Evolutionary conservation across 2,329 filamentous ascomycete genomes (phyloP).

Genomic region (Dactylella cylindrospora): DNA sequence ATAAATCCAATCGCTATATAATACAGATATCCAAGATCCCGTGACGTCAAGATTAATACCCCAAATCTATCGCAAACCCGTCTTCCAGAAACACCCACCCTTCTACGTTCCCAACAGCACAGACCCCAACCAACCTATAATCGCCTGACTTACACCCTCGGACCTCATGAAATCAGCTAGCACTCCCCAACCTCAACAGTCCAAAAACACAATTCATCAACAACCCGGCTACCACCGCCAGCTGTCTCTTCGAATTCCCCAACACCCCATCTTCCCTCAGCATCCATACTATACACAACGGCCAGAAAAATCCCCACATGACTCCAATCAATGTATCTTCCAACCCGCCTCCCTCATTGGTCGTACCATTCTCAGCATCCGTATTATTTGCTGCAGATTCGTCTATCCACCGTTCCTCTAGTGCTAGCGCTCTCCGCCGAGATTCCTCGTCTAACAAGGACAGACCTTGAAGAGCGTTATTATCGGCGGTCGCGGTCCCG

Average conservation of each 20-base stretch:
- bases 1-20: too few relatives aligned
- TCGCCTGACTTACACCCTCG: too few relatives aligned
- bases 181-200: conserved; percentile 59
- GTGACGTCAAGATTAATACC: too few relatives aligned
- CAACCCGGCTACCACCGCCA: conserved; percentile 84
- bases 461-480: conserved; percentile 51
- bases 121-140: too few relatives aligned
- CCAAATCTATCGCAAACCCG: too few relatives aligned
- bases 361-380: conserved; percentile 54
- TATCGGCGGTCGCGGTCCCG: conserved; percentile 57
- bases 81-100: too few relatives aligned
- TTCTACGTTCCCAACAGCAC: too few relatives aligned
- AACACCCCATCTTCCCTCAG: conserved; percentile 79
- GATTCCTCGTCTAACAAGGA: conserved; percentile 42
- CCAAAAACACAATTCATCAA: conserved; percentile 77
- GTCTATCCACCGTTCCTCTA: conserved; percentile 53
- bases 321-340: conserved; percentile 88
- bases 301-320: conserved; percentile 92
- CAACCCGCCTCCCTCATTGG: conserved; percentile 61
- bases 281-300: conserved; percentile 79
- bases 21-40: too few relatives aligned
- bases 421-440: conserved; percentile 50
- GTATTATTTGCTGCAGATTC: conserved; percentile 48
- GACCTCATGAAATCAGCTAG: conserved; percentile 25
- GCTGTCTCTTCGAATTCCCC: conserved; percentile 71